Conservation (phyloP, 2,329 filamentous ascomycete genomes). For the Phialophora chinensis region DNA sequence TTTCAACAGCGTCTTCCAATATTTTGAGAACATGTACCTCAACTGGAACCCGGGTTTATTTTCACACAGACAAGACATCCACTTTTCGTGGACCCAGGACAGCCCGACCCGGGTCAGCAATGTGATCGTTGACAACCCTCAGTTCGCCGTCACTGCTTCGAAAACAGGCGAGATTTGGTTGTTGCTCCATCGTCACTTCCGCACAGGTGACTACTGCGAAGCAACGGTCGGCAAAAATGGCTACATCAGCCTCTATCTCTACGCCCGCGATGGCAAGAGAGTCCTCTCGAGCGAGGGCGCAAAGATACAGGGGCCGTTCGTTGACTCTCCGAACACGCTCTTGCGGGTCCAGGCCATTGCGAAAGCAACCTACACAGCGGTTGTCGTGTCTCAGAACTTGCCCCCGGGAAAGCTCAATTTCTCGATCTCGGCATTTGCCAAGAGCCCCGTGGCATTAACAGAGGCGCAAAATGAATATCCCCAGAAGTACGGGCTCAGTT, state of each 20-base stretch:
- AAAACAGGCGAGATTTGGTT: slow-evolving; percentile 75
- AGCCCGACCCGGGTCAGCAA: slow-evolving; percentile 37
- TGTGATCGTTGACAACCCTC: slow-evolving; percentile 65
- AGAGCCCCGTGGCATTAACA: slow-evolving; percentile 64
- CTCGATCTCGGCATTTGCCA: slow-evolving; percentile 82
- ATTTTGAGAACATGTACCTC: slow-evolving; percentile 94
- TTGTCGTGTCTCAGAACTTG: slow-evolving; percentile 79
- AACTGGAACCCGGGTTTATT: slow-evolving; percentile 97
- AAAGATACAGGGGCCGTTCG: slow-evolving; percentile 78
- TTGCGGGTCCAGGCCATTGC: slow-evolving; percentile 71
- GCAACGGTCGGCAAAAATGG: slow-evolving; percentile 64
- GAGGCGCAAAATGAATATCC: slow-evolving; percentile 67
- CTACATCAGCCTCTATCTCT: slow-evolving; percentile 87
- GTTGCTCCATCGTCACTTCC: slow-evolving; percentile 84
- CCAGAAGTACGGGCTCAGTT: slow-evolving; percentile 63
- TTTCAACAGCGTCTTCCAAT: slow-evolving; percentile 82
- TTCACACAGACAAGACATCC: slow-evolving; percentile 79
- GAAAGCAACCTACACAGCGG: slow-evolving; percentile 63
- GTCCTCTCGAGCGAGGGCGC: slow-evolving; percentile 76
- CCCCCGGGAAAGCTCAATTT: slow-evolving; percentile 78
- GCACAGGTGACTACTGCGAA: slow-evolving; percentile 66
- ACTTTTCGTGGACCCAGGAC: slow-evolving; percentile 82
- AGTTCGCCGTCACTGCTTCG: slow-evolving; percentile 62
- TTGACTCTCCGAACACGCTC: slow-evolving; percentile 91
- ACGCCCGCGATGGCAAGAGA: slow-evolving; percentile 70